Percentiles rank a stretch among this genome's conserved stretches.
Conservation (phyloP, 805 yeast genomes). For the Lachancea dasiensis region DNA sequence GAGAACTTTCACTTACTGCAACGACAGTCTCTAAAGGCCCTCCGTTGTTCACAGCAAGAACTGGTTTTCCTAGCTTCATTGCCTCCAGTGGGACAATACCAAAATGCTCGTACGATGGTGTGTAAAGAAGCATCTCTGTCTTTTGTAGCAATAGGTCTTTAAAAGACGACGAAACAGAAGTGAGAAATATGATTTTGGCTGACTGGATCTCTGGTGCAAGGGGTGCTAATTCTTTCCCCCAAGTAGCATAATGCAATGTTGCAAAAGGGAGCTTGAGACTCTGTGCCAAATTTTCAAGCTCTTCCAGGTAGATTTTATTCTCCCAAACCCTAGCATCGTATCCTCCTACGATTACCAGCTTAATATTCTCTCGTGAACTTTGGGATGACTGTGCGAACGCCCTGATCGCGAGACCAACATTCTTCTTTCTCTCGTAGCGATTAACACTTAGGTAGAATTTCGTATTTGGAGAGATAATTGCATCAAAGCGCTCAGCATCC, state of each 20-base stretch:
- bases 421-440: conserved; percentile 83
- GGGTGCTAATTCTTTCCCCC: conserved; percentile 15
- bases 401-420: conserved; percentile 68
- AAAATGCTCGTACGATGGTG: conserved; percentile 90
- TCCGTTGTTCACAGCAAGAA: conserved; percentile 80
- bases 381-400: conserved; percentile 47
- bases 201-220: conserved; percentile 9
- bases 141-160: conserved; percentile 56
- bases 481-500: conserved; percentile 16
- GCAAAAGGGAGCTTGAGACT: conserved; percentile 39
- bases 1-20: conserved; percentile 27
- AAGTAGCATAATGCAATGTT: conserved; percentile 36
- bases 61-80: conserved; percentile 78
- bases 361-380: conserved; percentile 30
- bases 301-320: conserved; percentile 64
- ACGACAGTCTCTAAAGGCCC: conserved; percentile 81
- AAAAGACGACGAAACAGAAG: conserved; percentile 64
- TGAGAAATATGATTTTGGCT: conserved; percentile 62
- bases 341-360: conserved; percentile 83
- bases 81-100: conserved; percentile 98
- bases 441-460: conserved; percentile 67
- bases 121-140: conserved; percentile 65
- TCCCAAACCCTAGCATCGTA: conserved; percentile 72
- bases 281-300: conserved; percentile 48
- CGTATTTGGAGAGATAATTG: conserved; percentile 15